Percentiles rank a stretch among this genome's conserved stretches.
Conservation (phyloP, 1,284 basidiomycete genomes). For the Cryptococcus sp. region DNA sequence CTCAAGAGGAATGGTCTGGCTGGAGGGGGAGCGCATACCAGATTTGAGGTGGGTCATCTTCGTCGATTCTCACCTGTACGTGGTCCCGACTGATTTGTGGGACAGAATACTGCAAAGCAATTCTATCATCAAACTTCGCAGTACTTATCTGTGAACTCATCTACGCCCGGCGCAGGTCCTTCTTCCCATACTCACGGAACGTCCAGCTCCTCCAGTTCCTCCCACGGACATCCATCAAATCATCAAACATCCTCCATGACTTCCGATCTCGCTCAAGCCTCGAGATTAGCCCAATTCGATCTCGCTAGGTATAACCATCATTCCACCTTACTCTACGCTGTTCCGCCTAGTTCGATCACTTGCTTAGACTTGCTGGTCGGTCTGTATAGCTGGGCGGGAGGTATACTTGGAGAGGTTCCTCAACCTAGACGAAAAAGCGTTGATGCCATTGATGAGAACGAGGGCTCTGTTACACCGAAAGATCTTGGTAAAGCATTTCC, state of each 20-base stretch:
- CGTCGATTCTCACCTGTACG: background rate
- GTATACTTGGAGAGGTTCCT: slow-evolving; percentile 24
- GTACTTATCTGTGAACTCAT: slow-evolving; percentile 28
- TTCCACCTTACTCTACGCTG: slow-evolving; percentile 42
- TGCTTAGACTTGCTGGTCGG: slow-evolving; percentile 42
- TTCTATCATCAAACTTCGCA: slow-evolving; percentile 39
- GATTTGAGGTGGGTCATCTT: slow-evolving; percentile 38
- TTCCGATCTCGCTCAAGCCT: slow-evolving; percentile 33
- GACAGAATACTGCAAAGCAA: slow-evolving; percentile 38
- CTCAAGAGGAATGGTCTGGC: slow-evolving; percentile 41
- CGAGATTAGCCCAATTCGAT: slow-evolving; percentile 40
- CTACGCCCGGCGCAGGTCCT: background rate
- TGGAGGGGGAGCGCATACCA: slow-evolving; percentile 31
- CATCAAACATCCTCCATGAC: slow-evolving; percentile 3
- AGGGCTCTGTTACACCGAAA: background rate
- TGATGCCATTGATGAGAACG: background rate
- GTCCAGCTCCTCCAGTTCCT: too few relatives aligned
- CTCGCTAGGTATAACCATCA: slow-evolving; percentile 41
- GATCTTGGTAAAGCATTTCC: background rate
- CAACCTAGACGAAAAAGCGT: background rate
- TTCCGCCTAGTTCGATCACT: slow-evolving; percentile 41
- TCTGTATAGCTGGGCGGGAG: slow-evolving; percentile 41
- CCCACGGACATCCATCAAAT: background rate
- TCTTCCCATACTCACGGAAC: background rate
- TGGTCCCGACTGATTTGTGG: too few relatives aligned